phyloP scores from a whole-genome alignment of 345 rosid species.

The Aquilaria sinensis region DNA sequence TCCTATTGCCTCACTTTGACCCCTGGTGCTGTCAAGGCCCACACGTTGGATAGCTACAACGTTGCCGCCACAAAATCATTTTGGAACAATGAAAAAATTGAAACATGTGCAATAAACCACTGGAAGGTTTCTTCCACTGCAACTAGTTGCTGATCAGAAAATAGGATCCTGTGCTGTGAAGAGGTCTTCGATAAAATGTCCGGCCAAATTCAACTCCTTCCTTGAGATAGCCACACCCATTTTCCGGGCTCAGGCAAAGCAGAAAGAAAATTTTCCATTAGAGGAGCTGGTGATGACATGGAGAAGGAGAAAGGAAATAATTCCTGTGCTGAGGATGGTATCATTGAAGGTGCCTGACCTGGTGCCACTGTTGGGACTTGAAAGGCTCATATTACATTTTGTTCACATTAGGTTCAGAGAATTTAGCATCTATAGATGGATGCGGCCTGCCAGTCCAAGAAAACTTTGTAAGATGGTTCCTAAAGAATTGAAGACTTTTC shows the following conservation, averaged over 20 bases:
- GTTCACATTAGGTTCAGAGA: constrained; percentile 36
- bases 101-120: constrained; percentile 71
- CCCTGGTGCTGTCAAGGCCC: constrained; percentile 47
- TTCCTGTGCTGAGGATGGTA: constrained; percentile 3
- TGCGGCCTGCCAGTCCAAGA: constrained; percentile 39
- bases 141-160: constrained; percentile 66
- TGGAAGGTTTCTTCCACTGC: constrained; percentile 34
- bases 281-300: constrained; percentile 12
- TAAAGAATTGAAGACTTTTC: constrained; percentile 43
- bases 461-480: constrained; percentile 45
- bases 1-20: constrained; percentile 96
- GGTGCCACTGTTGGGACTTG: constrained; percentile 10
- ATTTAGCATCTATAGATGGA: constrained; percentile 40
- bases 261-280: constrained; percentile 9
- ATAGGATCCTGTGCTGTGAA: constrained; percentile 53
- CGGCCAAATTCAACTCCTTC: constrained; percentile 47
- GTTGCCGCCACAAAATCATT: constrained; percentile 51
- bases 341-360: constrained; percentile 9
- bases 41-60: constrained; percentile 62
- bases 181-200: constrained; percentile 35
- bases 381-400: constrained; percentile 27
- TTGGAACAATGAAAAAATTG: constrained; percentile 41
- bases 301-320: constrained; percentile 6
- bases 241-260: constrained; percentile 22
- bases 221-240: constrained; percentile 36